Evolutionary conservation across 2,329 filamentous ascomycete genomes (phyloP), one percentile per base, ranked within the genome.

Genomic region (Fusarium nelsonii): DNA sequence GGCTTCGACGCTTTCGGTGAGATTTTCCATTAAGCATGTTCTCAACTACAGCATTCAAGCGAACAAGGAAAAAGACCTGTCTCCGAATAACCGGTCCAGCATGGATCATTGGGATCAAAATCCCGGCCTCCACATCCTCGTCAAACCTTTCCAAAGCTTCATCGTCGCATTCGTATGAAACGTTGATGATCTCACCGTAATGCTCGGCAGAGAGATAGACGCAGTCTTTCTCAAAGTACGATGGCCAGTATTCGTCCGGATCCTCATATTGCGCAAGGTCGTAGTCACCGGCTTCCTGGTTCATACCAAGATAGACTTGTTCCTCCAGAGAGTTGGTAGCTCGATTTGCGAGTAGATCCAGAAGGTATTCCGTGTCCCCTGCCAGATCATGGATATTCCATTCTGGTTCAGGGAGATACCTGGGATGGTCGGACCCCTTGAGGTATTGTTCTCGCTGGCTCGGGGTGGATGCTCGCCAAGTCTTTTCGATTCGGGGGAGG

Each of bases 341-440:
- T 8, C 82, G 77, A 36, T 81, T 69, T 26, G 79, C 77, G 4
- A 85, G 62, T 8, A 81, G 65, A 14, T 79, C 71, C 2, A 84
- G 73, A 6, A 84, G 57, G 3, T 58, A 76, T n/a, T 82, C 75
- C 0, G 82, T 77, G 3, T 69, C 73, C 1, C 74, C 68, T 5
- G 79, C 68, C 3, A 84, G 71, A 26, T 85, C 81, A 9, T 70
- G 75, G 1, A 85, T 56, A 58, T 85, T 84, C 76, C 77, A 80
- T 48, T 85, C 84, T 0, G 82, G 81, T 23, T 41, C 39, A 1
- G 8, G 4, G 2, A 10, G 4, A 10, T 15, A 26, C 3, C 4
- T 4, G 18, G 20, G 20, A 9, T 26, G 39, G 20, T 3, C 15
- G 18, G 18, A 41, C 10, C 18, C 18, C 15, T 79, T 81, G 68